Base-by-base conservation (phyloP, 805 yeast species). In the Saccharomycopsis guyanensis region DNA sequence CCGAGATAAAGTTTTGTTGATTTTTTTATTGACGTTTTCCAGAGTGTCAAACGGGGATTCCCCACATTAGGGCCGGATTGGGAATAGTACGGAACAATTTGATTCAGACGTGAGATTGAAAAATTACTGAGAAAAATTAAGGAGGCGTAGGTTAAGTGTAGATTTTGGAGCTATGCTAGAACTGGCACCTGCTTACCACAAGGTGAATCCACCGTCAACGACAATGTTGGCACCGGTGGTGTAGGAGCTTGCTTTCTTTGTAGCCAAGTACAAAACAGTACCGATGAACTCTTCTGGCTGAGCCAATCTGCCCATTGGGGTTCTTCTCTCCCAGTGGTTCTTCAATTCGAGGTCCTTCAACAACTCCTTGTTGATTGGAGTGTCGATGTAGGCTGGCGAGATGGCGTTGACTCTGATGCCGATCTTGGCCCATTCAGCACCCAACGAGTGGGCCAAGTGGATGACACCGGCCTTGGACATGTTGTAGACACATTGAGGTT, bases 381-480 rank as follows among this genome's bases (percentile, higher is more conserved):
- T 83, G 55, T 80, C 73, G 51, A 84, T 84, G 69, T 84, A 84
- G 40, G 91, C 93, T 38, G 93, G 93, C 34, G 85, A 76, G 54
- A 84, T 66, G 27, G 89, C 75, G 68, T 84, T 83, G 56, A 84
- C 86, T 63, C 91, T 75, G 58, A 82, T 80, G 57, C 76, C 76
- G 66, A 76, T 78, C 56, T 76, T 72, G 42, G 93, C 85, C 93
- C 93, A 84, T 64, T 84, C 94, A 52, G 81, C 76, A 36, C 88
- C 93, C 56, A 84, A 67, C 2, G 89, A 75, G 61, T 77, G 76
- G 46, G 75, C 84, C 72, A 84, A 68, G 65, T 84, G 93, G 57
- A 83, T 82, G 37, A 83, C 91, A 60, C 89, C 93, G 15, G 93
- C 93, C 68, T 84, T 84, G 56, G 91, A 73, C 84, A 82, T 80